Conservation (phyloP, 2,329 filamentous ascomycete species). For the Talaromyces marneffei region DNA sequence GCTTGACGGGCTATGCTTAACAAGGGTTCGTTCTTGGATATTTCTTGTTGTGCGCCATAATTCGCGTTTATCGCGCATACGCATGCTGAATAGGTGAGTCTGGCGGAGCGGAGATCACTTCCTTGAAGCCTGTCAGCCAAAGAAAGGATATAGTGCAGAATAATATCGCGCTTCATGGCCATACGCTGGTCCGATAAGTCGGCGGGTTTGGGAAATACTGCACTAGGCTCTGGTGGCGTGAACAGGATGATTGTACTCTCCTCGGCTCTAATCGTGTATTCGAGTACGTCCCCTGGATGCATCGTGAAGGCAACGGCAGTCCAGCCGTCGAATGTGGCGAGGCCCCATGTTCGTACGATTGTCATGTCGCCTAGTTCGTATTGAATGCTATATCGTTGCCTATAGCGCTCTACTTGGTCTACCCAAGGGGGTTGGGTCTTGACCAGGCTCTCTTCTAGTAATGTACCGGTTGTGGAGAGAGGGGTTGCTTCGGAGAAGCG, state of each 20-base stretch:
- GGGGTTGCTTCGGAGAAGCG: slow-evolving; percentile 20
- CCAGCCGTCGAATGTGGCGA: slow-evolving; percentile 45
- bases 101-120: slow-evolving; percentile 23
- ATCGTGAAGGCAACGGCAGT: slow-evolving; percentile 47
- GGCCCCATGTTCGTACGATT: slow-evolving; percentile 50
- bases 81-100: slow-evolving; percentile 31
- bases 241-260: slow-evolving; percentile 40
- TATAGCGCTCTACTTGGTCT: slow-evolving; percentile 26
- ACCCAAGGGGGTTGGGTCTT: slow-evolving; percentile 23
- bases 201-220: slow-evolving; percentile 15
- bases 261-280: slow-evolving; percentile 48
- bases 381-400: slow-evolving; percentile 45
- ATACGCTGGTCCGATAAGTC: slow-evolving; percentile 17
- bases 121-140: slow-evolving; percentile 15
- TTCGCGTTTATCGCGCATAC: slow-evolving; percentile 31
- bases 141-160: slow-evolving; percentile 27
- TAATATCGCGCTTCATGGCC: slow-evolving; percentile 19
- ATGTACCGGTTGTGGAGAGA: slow-evolving; percentile 3
- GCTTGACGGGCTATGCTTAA: slow-evolving; percentile 22
- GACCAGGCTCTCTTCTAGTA: slow-evolving; percentile 4
- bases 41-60: slow-evolving; percentile 14
- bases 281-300: slow-evolving; percentile 53
- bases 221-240: slow-evolving; percentile 18
- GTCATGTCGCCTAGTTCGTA: slow-evolving; percentile 47
- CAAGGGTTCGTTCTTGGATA: slow-evolving; percentile 12